phyloP scores from a whole-genome alignment of 148 eudicot genomes.

The Vaccinium myrtillus region DNA sequence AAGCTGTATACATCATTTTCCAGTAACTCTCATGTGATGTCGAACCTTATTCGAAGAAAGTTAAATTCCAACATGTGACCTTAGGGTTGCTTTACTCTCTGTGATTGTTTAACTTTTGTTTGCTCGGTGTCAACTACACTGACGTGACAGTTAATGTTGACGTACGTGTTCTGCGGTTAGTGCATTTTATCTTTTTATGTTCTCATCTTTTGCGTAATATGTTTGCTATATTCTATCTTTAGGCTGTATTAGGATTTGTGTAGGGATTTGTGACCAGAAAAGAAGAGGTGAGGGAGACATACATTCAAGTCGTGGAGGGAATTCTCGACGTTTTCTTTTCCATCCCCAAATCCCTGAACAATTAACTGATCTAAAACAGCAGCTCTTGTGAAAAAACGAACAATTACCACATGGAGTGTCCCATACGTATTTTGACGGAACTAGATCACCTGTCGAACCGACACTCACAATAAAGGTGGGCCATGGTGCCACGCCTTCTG shows the following conservation, averaged over 20 bases:
- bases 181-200: neutral
- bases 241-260: neutral
- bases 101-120: neutral
- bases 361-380: neutral
- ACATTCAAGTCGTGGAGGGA: neutral
- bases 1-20: neutral
- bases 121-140: neutral
- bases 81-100: neutral
- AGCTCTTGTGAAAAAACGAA: neutral
- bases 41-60: neutral
- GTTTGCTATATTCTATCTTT: neutral
- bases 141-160: neutral
- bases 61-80: neutral
- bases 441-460: no score
- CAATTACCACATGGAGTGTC: no score
- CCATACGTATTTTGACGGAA: no score
- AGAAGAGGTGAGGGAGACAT: neutral
- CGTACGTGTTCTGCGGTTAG: neutral
- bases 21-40: neutral
- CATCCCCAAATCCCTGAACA: neutral
- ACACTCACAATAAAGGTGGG: no score
- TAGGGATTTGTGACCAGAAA: neutral
- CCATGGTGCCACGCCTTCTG: no score
- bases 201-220: neutral
- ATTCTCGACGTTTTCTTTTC: neutral